phyloP scores from a whole-genome alignment of 495 filamentous ascomycete genomes.

The Podospora tetraspora region DNA sequence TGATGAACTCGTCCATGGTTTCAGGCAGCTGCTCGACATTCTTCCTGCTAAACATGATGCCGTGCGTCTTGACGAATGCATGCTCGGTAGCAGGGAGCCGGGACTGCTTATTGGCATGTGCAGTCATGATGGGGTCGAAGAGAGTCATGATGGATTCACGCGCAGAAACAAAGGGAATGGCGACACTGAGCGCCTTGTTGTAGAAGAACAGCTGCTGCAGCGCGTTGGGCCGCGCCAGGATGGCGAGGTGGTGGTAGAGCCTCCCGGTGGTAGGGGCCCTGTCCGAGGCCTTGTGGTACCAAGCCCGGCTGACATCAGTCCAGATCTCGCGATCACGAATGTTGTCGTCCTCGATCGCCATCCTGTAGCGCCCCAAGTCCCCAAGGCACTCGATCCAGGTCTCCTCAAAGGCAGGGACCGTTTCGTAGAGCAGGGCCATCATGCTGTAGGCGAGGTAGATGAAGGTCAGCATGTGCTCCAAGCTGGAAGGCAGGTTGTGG shows the following conservation, averaged over 20 bases:
- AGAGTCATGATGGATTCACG: constrained; percentile 66
- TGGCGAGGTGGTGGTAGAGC: constrained; percentile 80
- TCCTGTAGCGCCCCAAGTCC: constrained; percentile 59
- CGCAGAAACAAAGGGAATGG: constrained; percentile 55
- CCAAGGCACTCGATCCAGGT: constrained; percentile 92
- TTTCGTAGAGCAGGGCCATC: constrained; percentile 73
- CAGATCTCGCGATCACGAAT: constrained; percentile 69
- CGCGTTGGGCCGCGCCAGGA: constrained; percentile 68
- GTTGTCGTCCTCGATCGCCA: constrained; percentile 75
- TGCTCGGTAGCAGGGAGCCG: constrained; percentile 31
- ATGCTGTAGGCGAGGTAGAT: constrained; percentile 78
- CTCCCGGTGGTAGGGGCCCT: constrained; percentile 64
- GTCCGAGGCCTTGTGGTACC: constrained; percentile 77
- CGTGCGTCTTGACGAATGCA: constrained; percentile 61
- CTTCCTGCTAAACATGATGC: constrained; percentile 57
- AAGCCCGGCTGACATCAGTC: constrained; percentile 68
- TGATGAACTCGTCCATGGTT: constrained; percentile 47
- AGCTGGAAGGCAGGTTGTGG: constrained; percentile 59
- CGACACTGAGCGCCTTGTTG: constrained; percentile 43
- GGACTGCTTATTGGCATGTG: constrained; percentile 19
- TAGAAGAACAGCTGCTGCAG: constrained; percentile 76
- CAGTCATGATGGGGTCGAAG: constrained; percentile 59
- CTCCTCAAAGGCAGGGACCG: constrained; percentile 67
- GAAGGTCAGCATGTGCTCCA: constrained; percentile 77
- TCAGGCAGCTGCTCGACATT: constrained; percentile 43